A percentile compares a stretch with the other conserved stretches of the same genome.
Evolutionary conservation across 306 rosid species (phyloP).

Genomic region (Canavalia ensiformis): DNA sequence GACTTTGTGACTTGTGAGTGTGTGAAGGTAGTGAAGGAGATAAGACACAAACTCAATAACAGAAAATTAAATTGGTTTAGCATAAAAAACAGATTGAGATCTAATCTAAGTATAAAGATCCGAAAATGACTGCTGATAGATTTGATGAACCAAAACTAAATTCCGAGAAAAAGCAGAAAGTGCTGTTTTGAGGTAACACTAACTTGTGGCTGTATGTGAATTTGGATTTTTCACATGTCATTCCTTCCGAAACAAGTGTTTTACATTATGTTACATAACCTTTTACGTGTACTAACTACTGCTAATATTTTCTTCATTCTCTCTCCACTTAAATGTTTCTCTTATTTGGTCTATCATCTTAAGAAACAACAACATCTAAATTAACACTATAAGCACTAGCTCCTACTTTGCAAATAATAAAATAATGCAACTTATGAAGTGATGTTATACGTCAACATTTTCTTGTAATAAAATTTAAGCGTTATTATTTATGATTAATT

Average conservation of each 20-base stretch:
- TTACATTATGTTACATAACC: not conserved
- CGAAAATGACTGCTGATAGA: constrained; percentile 48
- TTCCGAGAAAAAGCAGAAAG: not conserved
- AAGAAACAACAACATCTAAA: not conserved
- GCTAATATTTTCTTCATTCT: constrained; percentile 1
- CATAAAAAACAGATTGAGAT: constrained; percentile 26
- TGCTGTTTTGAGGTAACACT: constrained; percentile 23
- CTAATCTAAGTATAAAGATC: constrained; percentile 48
- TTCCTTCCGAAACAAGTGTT: constrained; percentile 47
- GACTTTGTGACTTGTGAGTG: not conserved
- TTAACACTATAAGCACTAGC: too few relatives aligned
- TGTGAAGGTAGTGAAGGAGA: not conserved
- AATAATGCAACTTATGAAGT: too few relatives aligned
- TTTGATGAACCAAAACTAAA: constrained; percentile 43
- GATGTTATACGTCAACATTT: too few relatives aligned
- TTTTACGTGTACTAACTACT: constrained; percentile 27
- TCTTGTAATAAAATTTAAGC: too few relatives aligned
- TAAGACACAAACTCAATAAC: not conserved
- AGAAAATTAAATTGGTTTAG: not conserved
- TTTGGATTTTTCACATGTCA: constrained; percentile 51
- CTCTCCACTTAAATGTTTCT: not conserved
- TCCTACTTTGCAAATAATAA: too few relatives aligned
- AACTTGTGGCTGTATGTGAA: constrained; percentile 39
- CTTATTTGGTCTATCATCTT: not conserved
- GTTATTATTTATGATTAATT: too few relatives aligned